A percentile compares a stretch with the other conserved stretches of the same genome.
Evolutionary conservation across 148 eudicot species (phyloP).

Genomic region (Nepenthes gracilis): DNA sequence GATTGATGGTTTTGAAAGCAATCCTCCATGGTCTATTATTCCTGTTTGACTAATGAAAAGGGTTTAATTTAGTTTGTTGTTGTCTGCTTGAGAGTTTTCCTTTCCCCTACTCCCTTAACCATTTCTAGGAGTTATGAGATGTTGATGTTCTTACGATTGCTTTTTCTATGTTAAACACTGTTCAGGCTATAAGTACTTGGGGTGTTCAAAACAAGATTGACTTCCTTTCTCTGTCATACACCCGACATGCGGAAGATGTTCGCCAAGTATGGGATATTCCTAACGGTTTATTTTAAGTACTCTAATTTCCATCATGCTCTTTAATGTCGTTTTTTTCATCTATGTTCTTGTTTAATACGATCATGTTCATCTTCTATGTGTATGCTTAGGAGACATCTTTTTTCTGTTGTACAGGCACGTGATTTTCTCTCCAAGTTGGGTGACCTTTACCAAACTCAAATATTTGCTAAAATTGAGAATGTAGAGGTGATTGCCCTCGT

Average conservation of each 20-base stretch:
- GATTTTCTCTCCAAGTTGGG: constrained; percentile 60
- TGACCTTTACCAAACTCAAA: constrained; percentile 84
- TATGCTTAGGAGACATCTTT: not conserved
- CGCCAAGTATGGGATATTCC: constrained; percentile 47
- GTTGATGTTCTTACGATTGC: constrained; percentile 1
- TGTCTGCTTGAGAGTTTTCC: not conserved
- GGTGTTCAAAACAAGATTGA: constrained; percentile 89
- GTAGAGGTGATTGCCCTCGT: constrained; percentile 46
- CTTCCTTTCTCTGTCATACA: constrained; percentile 77
- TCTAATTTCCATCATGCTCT: not conserved
- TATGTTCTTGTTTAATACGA: not conserved
- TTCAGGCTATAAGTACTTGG: constrained; percentile 84
- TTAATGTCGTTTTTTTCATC: not conserved
- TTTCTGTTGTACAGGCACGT: constrained; percentile 45
- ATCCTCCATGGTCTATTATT: too few relatives aligned
- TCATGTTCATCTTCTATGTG: not conserved
- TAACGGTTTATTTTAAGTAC: not conserved
- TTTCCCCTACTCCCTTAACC: too few relatives aligned
- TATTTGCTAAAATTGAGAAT: constrained; percentile 87
- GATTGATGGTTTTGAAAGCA: too few relatives aligned
- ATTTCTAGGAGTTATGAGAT: too few relatives aligned
- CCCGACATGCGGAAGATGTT: constrained; percentile 93
- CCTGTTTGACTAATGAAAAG: too few relatives aligned
- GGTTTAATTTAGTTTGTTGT: too few relatives aligned
- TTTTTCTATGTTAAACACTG: constrained; percentile 1